phyloP scores from a whole-genome alignment of 2,329 filamentous ascomycete genomes.

The Tolypocladium capitatum region DNA sequence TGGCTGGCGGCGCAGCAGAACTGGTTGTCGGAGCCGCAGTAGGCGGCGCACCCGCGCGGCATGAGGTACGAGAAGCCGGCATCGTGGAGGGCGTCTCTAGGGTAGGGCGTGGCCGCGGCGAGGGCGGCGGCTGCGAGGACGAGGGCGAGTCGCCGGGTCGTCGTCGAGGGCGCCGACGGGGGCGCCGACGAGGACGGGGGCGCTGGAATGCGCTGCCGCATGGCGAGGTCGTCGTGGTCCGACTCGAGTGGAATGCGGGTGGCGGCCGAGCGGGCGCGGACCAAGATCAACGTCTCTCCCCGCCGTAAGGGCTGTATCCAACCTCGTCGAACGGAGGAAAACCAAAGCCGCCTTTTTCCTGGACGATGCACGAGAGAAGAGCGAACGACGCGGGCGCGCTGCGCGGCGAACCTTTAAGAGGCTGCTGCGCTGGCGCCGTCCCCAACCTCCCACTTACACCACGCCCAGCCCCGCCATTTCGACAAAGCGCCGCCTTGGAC shows the following conservation, averaged over 20 bases:
- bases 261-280: neutral
- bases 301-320: neutral
- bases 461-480: constrained; percentile 14
- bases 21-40: constrained; percentile 41
- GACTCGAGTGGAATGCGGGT: neutral
- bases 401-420: constrained; percentile 1
- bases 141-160: neutral
- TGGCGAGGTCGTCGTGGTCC: neutral
- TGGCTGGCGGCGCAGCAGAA: constrained; percentile 39
- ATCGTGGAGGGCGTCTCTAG: constrained; percentile 34
- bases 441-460: constrained; percentile 24
- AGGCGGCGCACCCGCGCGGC: constrained; percentile 33
- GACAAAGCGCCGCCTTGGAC: constrained; percentile 1
- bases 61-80: constrained; percentile 36
- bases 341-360: no score
- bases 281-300: neutral
- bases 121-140: constrained; percentile 8
- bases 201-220: neutral
- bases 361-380: neutral
- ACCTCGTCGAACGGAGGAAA: no score
- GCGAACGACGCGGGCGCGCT: neutral
- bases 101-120: constrained; percentile 32
- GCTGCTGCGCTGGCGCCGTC: neutral
- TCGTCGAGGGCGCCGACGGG: neutral
- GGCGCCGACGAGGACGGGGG: neutral